Evolutionary conservation across 306 rosid genomes (phyloP).

Genomic region (Pyrus bretschneideri): DNA sequence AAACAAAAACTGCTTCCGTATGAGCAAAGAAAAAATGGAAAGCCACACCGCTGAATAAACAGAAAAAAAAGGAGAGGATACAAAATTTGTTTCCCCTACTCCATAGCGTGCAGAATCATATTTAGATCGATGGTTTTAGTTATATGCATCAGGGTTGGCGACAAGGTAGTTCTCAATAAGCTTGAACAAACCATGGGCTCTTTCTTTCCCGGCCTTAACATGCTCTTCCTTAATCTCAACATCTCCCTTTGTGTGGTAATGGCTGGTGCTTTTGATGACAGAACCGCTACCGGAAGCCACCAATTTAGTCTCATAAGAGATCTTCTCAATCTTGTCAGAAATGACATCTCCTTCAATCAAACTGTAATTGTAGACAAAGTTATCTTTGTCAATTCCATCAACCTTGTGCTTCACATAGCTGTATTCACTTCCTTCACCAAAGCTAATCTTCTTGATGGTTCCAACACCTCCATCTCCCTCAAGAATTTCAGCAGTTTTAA

Average conservation of each 20-base stretch:
- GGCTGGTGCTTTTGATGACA: conserved; percentile 21
- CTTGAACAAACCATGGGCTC: conserved; percentile 21
- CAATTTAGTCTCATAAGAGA: conserved; percentile 25
- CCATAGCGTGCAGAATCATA: no score
- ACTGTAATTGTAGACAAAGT: conserved; percentile 32
- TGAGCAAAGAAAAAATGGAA: no score
- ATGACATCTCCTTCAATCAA: conserved; percentile 31
- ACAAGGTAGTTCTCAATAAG: conserved; percentile 11
- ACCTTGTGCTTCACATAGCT: conserved; percentile 38
- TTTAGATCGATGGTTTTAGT: conserved; percentile 12
- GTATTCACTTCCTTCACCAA: conserved; percentile 23
- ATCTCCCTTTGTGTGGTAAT: conserved; percentile 30
- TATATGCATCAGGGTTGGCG: conserved; percentile 30
- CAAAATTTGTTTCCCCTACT: no score
- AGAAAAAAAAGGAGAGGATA: no score
- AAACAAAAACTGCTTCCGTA: no score
- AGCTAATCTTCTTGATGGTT: conserved; percentile 33
- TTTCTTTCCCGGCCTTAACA: conserved; percentile 28
- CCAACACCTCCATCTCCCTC: no score
- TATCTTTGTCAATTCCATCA: conserved; percentile 35
- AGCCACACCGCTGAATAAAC: no score
- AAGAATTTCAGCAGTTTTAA: no score
- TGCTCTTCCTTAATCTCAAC: conserved; percentile 26
- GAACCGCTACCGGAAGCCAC: conserved; percentile 30
- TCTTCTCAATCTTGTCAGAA: conserved; percentile 20